Conservation (phyloP, 139 green algal genomes). For the Closterium sp. region DNA sequence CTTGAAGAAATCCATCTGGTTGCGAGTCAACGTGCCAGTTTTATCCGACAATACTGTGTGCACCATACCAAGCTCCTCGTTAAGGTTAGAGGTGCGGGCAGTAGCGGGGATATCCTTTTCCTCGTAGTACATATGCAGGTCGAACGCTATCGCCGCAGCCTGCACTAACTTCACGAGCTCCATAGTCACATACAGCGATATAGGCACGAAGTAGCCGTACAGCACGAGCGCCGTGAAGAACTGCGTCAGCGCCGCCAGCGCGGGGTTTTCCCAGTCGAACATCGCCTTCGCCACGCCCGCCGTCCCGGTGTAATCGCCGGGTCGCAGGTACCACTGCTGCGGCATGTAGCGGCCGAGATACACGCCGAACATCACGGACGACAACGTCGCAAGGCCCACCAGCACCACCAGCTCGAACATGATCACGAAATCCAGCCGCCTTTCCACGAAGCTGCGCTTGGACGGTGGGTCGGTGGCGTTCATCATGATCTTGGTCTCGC, state of each 20-base stretch:
- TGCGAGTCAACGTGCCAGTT: slow-evolving; percentile 77
- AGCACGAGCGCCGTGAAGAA: slow-evolving; percentile 83
- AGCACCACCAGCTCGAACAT: slow-evolving; percentile 53
- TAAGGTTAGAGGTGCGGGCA: slow-evolving; percentile 86
- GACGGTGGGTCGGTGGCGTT: slow-evolving; percentile 68
- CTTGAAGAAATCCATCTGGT: slow-evolving; percentile 88
- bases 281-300: neutral
- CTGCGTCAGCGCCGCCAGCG: neutral
- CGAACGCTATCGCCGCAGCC: slow-evolving; percentile 57
- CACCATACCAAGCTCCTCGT: slow-evolving; percentile 95
- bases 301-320: neutral
- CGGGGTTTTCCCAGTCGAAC: neutral
- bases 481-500: slow-evolving; percentile 76
- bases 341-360: neutral
- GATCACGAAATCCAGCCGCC: slow-evolving; percentile 50
- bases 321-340: slow-evolving; percentile 26
- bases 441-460: slow-evolving; percentile 61
- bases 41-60: slow-evolving; percentile 95
- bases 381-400: slow-evolving; percentile 45
- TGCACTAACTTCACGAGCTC: slow-evolving; percentile 81
- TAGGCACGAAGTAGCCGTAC: slow-evolving; percentile 92
- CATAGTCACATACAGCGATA: slow-evolving; percentile 96
- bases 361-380: slow-evolving; percentile 13
- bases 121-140: slow-evolving; percentile 56
- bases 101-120: slow-evolving; percentile 70